These are phyloP conservation scores for Psilocybe mexicana DNA, from an alignment of 1,284 basidiomycete genomes.

Conservation along the genomic window DNA sequence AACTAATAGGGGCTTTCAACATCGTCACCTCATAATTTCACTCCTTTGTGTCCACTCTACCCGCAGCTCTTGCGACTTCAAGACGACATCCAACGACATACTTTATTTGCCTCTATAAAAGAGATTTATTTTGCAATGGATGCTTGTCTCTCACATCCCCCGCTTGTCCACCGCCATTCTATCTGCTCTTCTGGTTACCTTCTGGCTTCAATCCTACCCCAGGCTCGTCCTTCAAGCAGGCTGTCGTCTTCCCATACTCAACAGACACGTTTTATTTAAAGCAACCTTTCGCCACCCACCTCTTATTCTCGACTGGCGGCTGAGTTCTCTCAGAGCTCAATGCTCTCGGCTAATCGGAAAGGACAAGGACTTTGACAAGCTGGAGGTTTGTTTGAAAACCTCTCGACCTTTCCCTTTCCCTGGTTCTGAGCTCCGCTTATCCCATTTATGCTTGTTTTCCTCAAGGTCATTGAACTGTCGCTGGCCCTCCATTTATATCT, in stretches of 20 bases:
- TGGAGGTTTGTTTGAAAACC: background rate
- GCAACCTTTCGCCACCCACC: too few species aligned
- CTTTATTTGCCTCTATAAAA: background rate
- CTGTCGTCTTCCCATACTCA: too few species aligned
- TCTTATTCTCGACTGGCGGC: too few species aligned
- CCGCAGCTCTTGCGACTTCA: background rate
- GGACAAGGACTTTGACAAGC: background rate
- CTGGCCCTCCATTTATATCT: background rate
- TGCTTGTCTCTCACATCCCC: background rate
- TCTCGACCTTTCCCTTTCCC: background rate
- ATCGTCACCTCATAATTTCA: background rate
- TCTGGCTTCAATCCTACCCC: too few species aligned
- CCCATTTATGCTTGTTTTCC: background rate
- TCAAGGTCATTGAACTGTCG: background rate
- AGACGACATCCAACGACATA: background rate
- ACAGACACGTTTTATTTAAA: too few species aligned
- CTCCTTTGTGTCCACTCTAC: background rate
- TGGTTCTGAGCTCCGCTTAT: background rate
- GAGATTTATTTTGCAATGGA: background rate
- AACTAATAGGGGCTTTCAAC: background rate
- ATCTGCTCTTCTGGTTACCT: background rate
- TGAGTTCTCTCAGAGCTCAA: too few species aligned
- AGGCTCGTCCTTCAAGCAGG: too few species aligned
- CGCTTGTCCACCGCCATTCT: background rate
- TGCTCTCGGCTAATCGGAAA: too few species aligned